Evolutionary conservation across 106 monocot genomes (phyloP).

Genomic region (Platanthera zijinensis): DNA sequence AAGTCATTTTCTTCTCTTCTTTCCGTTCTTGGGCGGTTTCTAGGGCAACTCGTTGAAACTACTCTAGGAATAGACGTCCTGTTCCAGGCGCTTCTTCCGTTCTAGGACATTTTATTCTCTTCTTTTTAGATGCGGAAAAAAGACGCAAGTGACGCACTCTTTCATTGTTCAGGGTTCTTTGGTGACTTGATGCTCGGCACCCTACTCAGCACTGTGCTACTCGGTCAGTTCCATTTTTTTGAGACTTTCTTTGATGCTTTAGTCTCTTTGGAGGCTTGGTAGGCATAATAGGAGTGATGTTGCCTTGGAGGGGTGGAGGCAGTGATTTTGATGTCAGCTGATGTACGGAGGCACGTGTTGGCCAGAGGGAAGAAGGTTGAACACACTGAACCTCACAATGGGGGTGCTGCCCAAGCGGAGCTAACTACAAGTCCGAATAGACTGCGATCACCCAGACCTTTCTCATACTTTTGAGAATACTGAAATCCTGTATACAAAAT

Average conservation of each 20-base stretch:
- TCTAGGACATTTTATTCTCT: background rate
- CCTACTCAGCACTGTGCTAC: too few relatives aligned
- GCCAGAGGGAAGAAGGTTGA: too few relatives aligned
- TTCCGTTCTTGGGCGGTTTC: background rate
- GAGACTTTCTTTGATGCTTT: too few relatives aligned
- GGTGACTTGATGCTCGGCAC: background rate
- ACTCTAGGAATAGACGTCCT: background rate
- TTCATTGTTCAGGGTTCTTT: background rate
- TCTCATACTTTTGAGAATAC: too few relatives aligned
- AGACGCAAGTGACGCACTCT: background rate
- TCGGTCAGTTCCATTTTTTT: too few relatives aligned
- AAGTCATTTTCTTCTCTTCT: background rate
- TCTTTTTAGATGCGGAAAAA: background rate
- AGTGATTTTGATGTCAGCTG: constrained; percentile 15
- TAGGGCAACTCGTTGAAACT: background rate
- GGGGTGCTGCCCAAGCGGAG: too few relatives aligned
- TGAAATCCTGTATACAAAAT: too few relatives aligned
- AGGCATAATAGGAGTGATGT: background rate
- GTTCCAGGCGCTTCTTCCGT: background rate
- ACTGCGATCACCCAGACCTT: too few relatives aligned
- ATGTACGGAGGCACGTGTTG: constrained; percentile 13
- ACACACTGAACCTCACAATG: too few relatives aligned
- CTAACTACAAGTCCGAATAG: too few relatives aligned
- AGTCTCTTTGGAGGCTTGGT: background rate
- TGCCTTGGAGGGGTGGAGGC: background rate